Base-by-base conservation (phyloP, 345 rosid species). In the Raphanus raphanistrum region DNA sequence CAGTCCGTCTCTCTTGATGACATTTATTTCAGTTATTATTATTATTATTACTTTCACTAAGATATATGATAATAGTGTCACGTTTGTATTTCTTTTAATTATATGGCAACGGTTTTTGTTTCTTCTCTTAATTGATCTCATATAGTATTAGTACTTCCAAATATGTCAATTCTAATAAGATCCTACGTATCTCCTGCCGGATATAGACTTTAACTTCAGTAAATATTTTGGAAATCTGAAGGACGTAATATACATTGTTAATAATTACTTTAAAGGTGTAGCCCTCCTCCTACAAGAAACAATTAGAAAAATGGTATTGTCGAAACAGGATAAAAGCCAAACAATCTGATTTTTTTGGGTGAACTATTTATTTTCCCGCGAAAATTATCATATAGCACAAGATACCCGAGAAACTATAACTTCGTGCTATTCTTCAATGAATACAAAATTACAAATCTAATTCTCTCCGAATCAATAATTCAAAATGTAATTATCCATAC, bases 1-100 rank as follows among this genome's bases (percentile, higher is more conserved):
- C 32, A 75, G 76, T 63, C 36, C 64, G 70, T 70, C 32, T 76
- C 70, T 70, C 71, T 71, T 77, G 21, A 57, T 78, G 72, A 66
- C 32, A 72, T 72, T 66, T 65, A 45, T 31, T 31, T 72, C 36
- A 25, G 68, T 31, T 25, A 33, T 31, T 48, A 29, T 38, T 16
- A 28, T 61, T 74, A 29, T 16, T 60, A 41, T 25, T 55, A 41
- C 65, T 66, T 45, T 72, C 54, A 66, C 77, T 72, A 66, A 77
- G 45, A 52, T 77, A 77, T 71, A 64, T 63, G 60, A 71, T 78
- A 68, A 71, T 78, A 57, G 29, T 69, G 33, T 71, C 61, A 43
- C 76, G 66, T 78, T 78, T 65, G 76, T 32, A 57, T 65, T 71
- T 77, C 75, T 55, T 55, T 71, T 12, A 43, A 43, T 71, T 58